Evolutionary conservation across 805 yeast genomes (phyloP).

Genomic region (Danielia oregonensis): DNA sequence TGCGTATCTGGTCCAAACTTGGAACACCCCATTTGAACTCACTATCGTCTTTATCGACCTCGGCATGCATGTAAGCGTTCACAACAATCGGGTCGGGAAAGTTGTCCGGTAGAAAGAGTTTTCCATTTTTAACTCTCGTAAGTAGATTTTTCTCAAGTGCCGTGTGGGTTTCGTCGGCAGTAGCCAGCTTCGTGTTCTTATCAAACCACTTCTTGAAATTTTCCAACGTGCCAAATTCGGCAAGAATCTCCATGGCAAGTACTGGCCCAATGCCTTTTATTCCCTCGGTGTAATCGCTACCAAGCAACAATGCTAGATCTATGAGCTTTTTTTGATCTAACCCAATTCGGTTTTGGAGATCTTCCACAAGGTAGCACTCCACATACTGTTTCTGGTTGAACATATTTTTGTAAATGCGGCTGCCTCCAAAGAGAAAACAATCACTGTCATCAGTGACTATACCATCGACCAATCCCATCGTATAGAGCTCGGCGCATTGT

Average conservation of each 20-base stretch:
- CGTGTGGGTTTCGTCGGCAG: conserved; percentile 39
- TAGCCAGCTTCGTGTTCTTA: conserved; percentile 36
- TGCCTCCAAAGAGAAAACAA: conserved; percentile 91
- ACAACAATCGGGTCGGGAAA: conserved; percentile 71
- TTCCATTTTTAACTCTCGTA: conserved; percentile 49
- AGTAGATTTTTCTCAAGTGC: conserved; percentile 57
- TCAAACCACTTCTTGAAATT: conserved; percentile 56
- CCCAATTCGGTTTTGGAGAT: conserved; percentile 62
- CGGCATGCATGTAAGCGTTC: conserved; percentile 76
- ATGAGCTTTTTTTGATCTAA: conserved; percentile 62
- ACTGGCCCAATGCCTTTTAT: conserved; percentile 93
- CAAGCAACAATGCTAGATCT: conserved; percentile 77
- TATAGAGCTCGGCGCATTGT: conserved; percentile 81
- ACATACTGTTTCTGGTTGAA: conserved; percentile 91
- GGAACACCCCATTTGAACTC: conserved; percentile 89
- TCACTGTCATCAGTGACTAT: conserved; percentile 97
- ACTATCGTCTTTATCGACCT: conserved; percentile 77
- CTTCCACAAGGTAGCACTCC: conserved; percentile 67
- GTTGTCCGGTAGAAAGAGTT: conserved; percentile 49
- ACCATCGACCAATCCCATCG: conserved; percentile 82
- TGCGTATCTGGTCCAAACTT: conserved; percentile 72
- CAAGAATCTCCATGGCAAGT: conserved; percentile 81
- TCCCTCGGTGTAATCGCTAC: conserved; percentile 95
- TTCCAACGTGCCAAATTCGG: conserved; percentile 61
- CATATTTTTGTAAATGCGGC: conserved; percentile 81